phyloP scores from a whole-genome alignment of 306 rosid genomes.

The Neltuma alba region DNA sequence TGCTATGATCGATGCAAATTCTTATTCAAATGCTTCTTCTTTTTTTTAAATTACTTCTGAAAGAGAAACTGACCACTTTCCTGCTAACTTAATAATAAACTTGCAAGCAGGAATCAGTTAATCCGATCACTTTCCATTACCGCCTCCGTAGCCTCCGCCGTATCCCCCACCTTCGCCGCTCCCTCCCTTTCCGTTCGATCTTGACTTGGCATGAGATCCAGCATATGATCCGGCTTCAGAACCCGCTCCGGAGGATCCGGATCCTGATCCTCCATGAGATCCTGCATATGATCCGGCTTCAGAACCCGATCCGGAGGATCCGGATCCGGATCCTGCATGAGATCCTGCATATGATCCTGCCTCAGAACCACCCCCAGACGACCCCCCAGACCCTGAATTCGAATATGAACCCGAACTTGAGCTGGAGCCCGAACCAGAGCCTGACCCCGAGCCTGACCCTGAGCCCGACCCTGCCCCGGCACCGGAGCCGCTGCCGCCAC shows the following conservation, averaged over 20 bases:
- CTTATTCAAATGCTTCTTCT: too few species aligned
- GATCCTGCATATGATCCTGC: conserved; percentile 49
- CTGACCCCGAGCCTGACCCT: conserved; percentile 27
- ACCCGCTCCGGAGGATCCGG: conserved; percentile 44
- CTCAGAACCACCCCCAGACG: conserved; percentile 39
- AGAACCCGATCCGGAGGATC: conserved; percentile 46
- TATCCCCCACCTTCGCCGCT: conserved; percentile 11
- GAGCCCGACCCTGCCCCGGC: conserved; percentile 50
- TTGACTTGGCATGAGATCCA: conserved; percentile 43
- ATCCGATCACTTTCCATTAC: neutral
- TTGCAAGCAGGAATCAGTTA: neutral
- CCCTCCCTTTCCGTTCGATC: conserved; percentile 6
- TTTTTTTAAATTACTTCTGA: too few species aligned
- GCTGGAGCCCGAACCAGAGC: conserved; percentile 47
- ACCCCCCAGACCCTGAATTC: conserved; percentile 35
- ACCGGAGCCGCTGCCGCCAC: conserved; percentile 62
- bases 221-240: conserved; percentile 49
- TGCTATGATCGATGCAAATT: too few species aligned
- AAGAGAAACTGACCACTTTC: too few species aligned
- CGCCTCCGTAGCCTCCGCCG: conserved; percentile 12
- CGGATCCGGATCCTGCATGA: conserved; percentile 35
- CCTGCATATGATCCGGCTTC: conserved; percentile 48
- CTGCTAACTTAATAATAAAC: too few species aligned
- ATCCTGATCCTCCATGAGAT: conserved; percentile 36
- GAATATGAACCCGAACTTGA: conserved; percentile 57